Percentiles rank a stretch among this genome's conserved stretches.
Evolutionary conservation across 1,284 basidiomycete genomes (phyloP).

Genomic region (Hemileia vastatrix): DNA sequence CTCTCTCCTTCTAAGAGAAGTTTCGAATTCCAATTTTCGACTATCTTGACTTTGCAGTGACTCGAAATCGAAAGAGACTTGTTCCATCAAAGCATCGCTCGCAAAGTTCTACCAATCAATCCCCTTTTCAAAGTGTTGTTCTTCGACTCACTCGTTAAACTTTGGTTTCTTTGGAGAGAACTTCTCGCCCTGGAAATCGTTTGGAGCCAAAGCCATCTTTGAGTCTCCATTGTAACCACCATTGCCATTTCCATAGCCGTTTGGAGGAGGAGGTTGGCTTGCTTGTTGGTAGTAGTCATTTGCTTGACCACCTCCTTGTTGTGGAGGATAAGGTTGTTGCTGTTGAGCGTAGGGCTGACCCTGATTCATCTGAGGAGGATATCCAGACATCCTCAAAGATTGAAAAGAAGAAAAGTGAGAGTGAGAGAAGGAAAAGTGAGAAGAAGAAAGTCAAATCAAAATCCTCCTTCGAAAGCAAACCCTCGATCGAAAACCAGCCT

Average conservation of each 20-base stretch:
- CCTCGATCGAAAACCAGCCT: too few relatives aligned
- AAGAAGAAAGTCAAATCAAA: too few relatives aligned
- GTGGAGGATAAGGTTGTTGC: background rate
- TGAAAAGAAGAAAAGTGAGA: too few relatives aligned
- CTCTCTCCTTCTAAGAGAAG: too few relatives aligned
- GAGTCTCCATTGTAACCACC: conserved; percentile 23
- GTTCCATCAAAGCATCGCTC: too few relatives aligned
- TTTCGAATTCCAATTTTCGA: too few relatives aligned
- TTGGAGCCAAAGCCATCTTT: conserved; percentile 32
- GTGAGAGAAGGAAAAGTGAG: too few relatives aligned
- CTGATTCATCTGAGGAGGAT: background rate
- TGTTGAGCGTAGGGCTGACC: background rate
- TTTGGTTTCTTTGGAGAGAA: conserved; percentile 34
- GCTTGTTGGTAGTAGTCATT: background rate
- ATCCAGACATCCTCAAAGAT: background rate
- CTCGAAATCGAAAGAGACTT: too few relatives aligned
- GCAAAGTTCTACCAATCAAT: too few relatives aligned
- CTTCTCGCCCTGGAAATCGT: conserved; percentile 34
- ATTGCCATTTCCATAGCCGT: conserved; percentile 20
- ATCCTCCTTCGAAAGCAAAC: too few relatives aligned
- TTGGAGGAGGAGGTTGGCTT: background rate
- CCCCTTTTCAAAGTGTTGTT: too few relatives aligned
- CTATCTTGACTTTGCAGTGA: too few relatives aligned
- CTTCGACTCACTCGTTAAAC: conserved; percentile 28
- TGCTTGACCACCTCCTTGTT: background rate